Percentiles rank a stretch among this genome's conserved stretches.
Evolutionary conservation across 192 early-diverging fungal genomes (phyloP).

Genomic region (Coemansia guatemalensis): DNA sequence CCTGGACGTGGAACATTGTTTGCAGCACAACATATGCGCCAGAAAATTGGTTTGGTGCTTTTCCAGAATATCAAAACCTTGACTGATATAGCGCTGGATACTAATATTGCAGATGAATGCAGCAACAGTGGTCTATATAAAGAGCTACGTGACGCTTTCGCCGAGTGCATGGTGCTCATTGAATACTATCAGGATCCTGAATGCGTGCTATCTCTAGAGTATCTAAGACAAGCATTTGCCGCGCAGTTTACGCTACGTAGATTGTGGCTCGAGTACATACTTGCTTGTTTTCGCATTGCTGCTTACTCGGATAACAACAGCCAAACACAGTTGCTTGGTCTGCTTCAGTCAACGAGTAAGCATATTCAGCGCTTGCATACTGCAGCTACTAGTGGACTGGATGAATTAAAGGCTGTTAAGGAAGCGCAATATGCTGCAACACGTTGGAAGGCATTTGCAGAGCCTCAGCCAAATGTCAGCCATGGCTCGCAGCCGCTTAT

Average conservation of each 20-base stretch:
- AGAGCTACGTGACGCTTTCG: background rate
- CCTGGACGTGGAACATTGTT: slow-evolving; percentile 17
- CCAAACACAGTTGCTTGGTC: background rate
- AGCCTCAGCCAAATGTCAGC: background rate
- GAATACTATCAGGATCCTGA: background rate
- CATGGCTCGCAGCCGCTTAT: slow-evolving; percentile 6
- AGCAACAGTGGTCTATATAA: background rate
- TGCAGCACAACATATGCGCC: slow-evolving; percentile 17
- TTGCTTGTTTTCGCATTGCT: background rate
- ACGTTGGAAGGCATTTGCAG: slow-evolving; percentile 26
- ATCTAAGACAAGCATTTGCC: slow-evolving; percentile 10
- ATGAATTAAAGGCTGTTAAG: slow-evolving; percentile 2
- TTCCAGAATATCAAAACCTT: background rate
- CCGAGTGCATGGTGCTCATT: background rate
- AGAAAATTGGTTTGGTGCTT: slow-evolving; percentile 8
- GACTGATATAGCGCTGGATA: background rate
- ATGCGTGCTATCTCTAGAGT: slow-evolving; percentile 10
- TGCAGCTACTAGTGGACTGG: background rate
- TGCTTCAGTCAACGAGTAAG: background rate
- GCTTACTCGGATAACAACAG: background rate
- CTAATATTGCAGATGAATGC: background rate
- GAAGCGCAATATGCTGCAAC: slow-evolving; percentile 29
- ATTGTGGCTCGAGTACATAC: slow-evolving; percentile 22
- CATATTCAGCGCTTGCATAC: slow-evolving; percentile 1
- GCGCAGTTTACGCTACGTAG: slow-evolving; percentile 30